Percentiles rank a stretch among this genome's conserved stretches.
phyloP scores from a whole-genome alignment of 176 grass and related monocot genomes.

The Calamus simplicifolius region DNA sequence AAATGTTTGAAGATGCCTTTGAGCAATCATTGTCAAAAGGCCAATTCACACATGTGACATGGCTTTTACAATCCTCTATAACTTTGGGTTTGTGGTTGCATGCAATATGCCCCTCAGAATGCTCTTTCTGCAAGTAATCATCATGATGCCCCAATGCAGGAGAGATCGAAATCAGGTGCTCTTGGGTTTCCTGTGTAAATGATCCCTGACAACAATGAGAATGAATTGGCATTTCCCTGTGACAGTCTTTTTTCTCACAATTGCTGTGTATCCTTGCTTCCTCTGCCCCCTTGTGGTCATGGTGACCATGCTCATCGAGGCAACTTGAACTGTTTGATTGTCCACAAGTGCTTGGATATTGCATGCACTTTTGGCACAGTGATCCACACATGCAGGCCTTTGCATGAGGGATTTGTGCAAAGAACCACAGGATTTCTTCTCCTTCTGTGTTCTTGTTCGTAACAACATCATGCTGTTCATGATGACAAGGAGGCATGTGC shows the following conservation, averaged over 20 bases:
- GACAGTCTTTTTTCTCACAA: constrained; percentile 4
- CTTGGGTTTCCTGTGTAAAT: constrained; percentile 9
- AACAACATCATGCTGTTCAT: constrained; percentile 55
- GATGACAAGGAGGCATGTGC: constrained; percentile 57
- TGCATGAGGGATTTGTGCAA: constrained; percentile 21
- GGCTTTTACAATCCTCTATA: constrained; percentile 3
- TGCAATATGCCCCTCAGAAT: constrained; percentile 2
- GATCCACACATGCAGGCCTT: constrained; percentile 17
- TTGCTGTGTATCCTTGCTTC: background rate
- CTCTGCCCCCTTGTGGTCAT: constrained; percentile 27
- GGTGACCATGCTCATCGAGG: constrained; percentile 16
- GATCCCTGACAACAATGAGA: constrained; percentile 37
- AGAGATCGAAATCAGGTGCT: constrained; percentile 22
- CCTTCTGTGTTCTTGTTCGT: constrained; percentile 31
- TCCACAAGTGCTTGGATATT: constrained; percentile 20
- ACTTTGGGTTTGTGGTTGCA: constrained; percentile 10
- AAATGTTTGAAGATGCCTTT: background rate
- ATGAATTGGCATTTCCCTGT: constrained; percentile 19
- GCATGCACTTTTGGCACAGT: constrained; percentile 27
- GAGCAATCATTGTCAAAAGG: no score
- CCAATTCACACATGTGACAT: background rate
- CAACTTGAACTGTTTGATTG: constrained; percentile 22
- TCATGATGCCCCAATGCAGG: constrained; percentile 5
- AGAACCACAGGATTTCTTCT: constrained; percentile 43
- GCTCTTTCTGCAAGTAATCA: background rate